Base-by-base conservation (phyloP, 2,329 filamentous ascomycete genomes). In the Exserohilum rostratum region DNA sequence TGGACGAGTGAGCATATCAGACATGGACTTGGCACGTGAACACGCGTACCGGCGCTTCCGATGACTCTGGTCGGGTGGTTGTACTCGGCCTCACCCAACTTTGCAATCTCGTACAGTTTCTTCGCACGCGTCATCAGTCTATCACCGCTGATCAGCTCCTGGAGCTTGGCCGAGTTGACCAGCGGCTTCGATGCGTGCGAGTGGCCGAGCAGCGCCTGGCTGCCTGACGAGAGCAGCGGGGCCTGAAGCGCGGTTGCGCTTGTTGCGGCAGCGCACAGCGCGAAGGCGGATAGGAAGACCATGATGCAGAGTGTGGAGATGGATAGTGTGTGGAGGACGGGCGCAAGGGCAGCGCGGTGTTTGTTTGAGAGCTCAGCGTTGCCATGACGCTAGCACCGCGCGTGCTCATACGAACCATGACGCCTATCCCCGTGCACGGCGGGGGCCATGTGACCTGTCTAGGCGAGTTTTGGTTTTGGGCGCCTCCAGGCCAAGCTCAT, bases 1-100 rank as follows among this genome's bases (percentile, higher is more conserved):
- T 73, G n/a, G 7, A 43, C 11, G 2, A 3, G 44, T 68, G 17
- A 70, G 48, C 43, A 46, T 22, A 47, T 30, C n/a, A 44, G 31
- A 29, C 30, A 27, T 11, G 1, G 18, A 6, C 6, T 39, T n/a
- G 17, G 49, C 61, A 69, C 61, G 58, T 64, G 62, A 17, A 12
- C 17, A 31, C 20, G 47, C 61, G 10, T 70, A 74, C 71, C 71
- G 53, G 61, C 69, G 59, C 70, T 73, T 22, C 71, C 71, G 40
- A 74, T 74, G 15, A 74, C 70, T 56, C 74, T 69, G 7, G 78
- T 73, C n/a, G 77, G 78, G 40, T 76, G 75, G 46, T 78, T 76
- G 64, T 78, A 77, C 39, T 76, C 77, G 9, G 64, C 62, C 10
- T 76, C 72, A 5, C 76, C 73, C 42, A 78, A 69, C 56, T 78